These are phyloP conservation scores for Candida maesae DNA, from an alignment of 805 yeast genomes.

Conservation along the genomic window DNA sequence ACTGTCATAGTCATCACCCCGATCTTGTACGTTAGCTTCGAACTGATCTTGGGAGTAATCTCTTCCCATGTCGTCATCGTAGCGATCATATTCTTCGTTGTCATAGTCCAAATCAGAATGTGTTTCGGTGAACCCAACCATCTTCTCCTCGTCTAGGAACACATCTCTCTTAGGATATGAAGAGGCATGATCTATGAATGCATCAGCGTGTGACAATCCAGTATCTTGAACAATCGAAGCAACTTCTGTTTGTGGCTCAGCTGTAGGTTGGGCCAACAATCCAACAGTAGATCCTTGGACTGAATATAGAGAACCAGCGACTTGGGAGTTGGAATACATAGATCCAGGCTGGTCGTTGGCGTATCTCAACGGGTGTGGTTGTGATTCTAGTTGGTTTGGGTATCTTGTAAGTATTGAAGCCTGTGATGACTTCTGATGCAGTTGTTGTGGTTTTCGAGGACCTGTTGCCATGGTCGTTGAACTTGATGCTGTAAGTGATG, in stretches of 20 bases:
- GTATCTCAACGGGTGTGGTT: not conserved
- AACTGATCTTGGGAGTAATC: no score
- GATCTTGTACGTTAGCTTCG: no score
- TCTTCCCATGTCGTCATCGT: not conserved
- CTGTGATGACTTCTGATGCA: slow-evolving; percentile 7
- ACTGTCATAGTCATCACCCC: slow-evolving; percentile 7
- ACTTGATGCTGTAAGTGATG: no score
- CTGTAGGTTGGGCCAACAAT: slow-evolving; percentile 1
- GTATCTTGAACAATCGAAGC: no score
- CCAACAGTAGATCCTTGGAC: not conserved
- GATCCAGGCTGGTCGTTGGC: no score
- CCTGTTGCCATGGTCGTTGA: no score
- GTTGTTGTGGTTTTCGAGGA: slow-evolving; percentile 3
- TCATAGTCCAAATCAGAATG: no score
- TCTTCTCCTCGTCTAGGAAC: slow-evolving; percentile 13
- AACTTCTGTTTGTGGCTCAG: not conserved
- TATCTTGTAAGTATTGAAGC: slow-evolving; percentile 5
- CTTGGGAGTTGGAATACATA: not conserved
- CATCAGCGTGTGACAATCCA: no score
- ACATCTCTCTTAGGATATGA: slow-evolving; percentile 5
- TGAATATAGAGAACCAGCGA: not conserved
- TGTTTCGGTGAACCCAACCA: slow-evolving; percentile 1
- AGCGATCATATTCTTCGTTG: slow-evolving; percentile 1
- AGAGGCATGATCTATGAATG: no score
- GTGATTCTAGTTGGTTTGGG: not conserved